phyloP scores from a whole-genome alignment of 2,329 filamentous ascomycete genomes.

The Tricladium varicosporioides region DNA sequence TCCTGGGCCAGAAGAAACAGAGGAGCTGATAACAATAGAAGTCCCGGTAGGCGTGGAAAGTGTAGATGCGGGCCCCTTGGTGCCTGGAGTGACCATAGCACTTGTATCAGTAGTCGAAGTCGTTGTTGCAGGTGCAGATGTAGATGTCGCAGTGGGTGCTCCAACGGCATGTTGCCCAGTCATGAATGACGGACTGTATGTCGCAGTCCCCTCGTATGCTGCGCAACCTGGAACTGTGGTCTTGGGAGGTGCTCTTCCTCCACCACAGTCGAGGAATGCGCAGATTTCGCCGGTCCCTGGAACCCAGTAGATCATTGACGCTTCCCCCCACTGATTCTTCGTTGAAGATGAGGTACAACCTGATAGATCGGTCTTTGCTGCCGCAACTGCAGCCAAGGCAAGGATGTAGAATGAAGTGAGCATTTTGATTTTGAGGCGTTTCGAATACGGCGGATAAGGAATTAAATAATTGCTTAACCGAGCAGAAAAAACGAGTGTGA shows the following conservation, averaged over 20 bases:
- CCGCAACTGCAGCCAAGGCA: constrained; percentile 15
- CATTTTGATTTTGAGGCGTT: constrained; percentile 11
- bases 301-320: constrained; percentile 12
- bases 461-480: not conserved
- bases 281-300: constrained; percentile 22
- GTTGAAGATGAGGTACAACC: constrained; percentile 4
- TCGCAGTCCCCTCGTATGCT: constrained; percentile 22
- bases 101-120: too few relatives aligned
- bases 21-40: too few relatives aligned
- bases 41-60: too few relatives aligned
- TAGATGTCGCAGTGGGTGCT: not conserved
- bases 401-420: constrained; percentile 13
- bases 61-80: too few relatives aligned
- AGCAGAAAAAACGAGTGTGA: not conserved
- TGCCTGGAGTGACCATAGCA: too few relatives aligned
- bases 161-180: not conserved
- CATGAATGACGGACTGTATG: constrained; percentile 17
- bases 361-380: constrained; percentile 13
- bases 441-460: too few relatives aligned
- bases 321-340: constrained; percentile 3
- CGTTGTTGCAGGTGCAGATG: not conserved
- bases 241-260: constrained; percentile 21
- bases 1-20: too few relatives aligned
- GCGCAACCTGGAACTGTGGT: constrained; percentile 23
- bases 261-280: constrained; percentile 21